These are phyloP conservation scores for Pleurotus eryngii DNA, from an alignment of 768 basidiomycete species.

Conservation along the genomic window DNA sequence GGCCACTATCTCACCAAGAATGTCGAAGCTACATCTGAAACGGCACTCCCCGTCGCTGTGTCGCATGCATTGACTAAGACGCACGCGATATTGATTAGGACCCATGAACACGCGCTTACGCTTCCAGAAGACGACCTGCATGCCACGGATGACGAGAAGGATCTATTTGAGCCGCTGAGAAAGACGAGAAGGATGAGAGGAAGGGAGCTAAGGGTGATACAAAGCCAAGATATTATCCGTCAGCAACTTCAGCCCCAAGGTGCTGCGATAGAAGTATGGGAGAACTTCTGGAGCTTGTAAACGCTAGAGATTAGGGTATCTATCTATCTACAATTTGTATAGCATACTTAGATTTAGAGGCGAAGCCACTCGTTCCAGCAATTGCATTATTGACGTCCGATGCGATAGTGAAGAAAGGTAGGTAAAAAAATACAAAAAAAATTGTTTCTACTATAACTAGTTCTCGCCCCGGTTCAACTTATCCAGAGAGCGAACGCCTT, in stretches of 20 bases:
- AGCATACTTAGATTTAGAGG: too few species aligned
- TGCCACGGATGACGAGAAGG: slow-evolving; percentile 76
- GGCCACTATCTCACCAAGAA: slow-evolving; percentile 59
- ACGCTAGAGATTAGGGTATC: slow-evolving; percentile 1
- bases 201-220: slow-evolving; percentile 81
- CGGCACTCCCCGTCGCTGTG: slow-evolving; percentile 51
- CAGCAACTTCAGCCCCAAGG: slow-evolving; percentile 30
- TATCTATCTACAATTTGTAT: too few species aligned
- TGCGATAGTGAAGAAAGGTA: too few species aligned
- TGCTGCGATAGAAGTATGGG: slow-evolving; percentile 39
- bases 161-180: slow-evolving; percentile 60
- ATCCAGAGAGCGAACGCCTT: slow-evolving; percentile 77
- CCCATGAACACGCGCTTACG: slow-evolving; percentile 50
- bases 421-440: too few species aligned
- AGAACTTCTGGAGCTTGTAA: slow-evolving; percentile 38
- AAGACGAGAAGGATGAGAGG: slow-evolving; percentile 74
- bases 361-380: too few species aligned
- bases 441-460: slow-evolving; percentile 1
- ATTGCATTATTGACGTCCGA: too few species aligned
- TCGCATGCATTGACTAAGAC: slow-evolving; percentile 72
- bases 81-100: slow-evolving; percentile 64
- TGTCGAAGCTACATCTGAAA: slow-evolving; percentile 2
- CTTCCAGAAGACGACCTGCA: slow-evolving; percentile 59
- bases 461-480: slow-evolving; percentile 75
- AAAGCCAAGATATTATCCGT: slow-evolving; percentile 68